Percentiles rank a stretch among this genome's conserved stretches.
These are phyloP conservation scores for Chamaecrista fasciculata DNA, from an alignment of 306 rosid genomes.

Conservation along the genomic window DNA sequence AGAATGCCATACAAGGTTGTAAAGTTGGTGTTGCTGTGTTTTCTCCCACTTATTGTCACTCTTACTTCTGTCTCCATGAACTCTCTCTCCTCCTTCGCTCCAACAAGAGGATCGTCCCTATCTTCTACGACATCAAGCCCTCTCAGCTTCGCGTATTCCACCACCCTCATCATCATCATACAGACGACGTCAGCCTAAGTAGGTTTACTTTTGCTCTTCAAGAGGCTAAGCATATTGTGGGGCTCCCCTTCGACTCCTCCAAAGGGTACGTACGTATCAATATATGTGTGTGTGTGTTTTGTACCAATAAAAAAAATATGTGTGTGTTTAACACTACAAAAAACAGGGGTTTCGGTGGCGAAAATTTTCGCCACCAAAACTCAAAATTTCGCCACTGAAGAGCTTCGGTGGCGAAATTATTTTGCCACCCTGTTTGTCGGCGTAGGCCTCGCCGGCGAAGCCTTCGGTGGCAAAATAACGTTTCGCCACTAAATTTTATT, in stretches of 20 bases:
- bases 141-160: conserved; percentile 53
- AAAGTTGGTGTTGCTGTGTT: conserved; percentile 54
- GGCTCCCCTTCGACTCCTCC: background rate
- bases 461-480: too few species aligned
- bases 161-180: too few species aligned
- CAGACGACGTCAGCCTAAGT: background rate
- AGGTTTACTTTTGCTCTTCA: background rate
- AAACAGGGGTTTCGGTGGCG: too few species aligned
- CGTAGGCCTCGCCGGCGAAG: too few species aligned
- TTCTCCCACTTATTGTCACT: conserved; percentile 53
- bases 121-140: conserved; percentile 33
- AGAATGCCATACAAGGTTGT: conserved; percentile 34
- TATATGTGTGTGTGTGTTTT: too few species aligned
- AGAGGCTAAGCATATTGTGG: background rate
- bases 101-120: conserved; percentile 41
- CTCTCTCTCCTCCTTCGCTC: conserved; percentile 46
- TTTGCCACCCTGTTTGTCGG: too few species aligned
- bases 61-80: conserved; percentile 51
- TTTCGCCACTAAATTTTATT: too few species aligned
- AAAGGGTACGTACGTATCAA: background rate
- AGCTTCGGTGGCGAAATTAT: too few species aligned
- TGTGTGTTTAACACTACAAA: too few species aligned
- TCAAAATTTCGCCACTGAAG: too few species aligned
- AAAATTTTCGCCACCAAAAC: too few species aligned
- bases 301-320: too few species aligned